phyloP scores from a whole-genome alignment of 306 rosid species.

The Lotus japonicus region DNA sequence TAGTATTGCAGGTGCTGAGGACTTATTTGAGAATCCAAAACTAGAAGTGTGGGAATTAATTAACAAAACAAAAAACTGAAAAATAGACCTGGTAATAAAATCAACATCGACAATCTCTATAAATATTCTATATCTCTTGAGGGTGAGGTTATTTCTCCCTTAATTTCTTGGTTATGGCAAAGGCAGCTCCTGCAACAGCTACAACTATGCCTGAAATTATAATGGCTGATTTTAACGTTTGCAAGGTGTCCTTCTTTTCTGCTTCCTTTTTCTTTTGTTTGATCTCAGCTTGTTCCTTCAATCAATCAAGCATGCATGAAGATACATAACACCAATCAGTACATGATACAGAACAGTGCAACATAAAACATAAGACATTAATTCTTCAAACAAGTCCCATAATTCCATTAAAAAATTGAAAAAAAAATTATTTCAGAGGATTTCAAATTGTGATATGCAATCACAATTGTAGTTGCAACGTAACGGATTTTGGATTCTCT shows the following conservation, averaged over 20 bases:
- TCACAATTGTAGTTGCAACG: no score
- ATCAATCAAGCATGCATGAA: background rate
- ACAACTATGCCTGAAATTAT: slow-evolving; percentile 49
- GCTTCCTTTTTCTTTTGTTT: slow-evolving; percentile 22
- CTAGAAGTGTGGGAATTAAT: background rate
- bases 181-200: slow-evolving; percentile 48
- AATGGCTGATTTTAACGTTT: slow-evolving; percentile 44
- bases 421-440: background rate
- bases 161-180: slow-evolving; percentile 51
- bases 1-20: background rate
- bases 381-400: background rate
- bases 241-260: slow-evolving; percentile 30
- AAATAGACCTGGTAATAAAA: background rate
- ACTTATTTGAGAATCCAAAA: slow-evolving; percentile 25
- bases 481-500: no score
- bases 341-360: background rate
- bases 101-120: background rate
- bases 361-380: background rate
- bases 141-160: slow-evolving; percentile 41
- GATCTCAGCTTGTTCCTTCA: slow-evolving; percentile 36
- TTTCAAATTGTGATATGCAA: no score
- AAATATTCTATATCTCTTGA: slow-evolving; percentile 8
- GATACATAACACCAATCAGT: background rate
- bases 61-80: background rate
- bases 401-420: background rate